Evolutionary conservation across 2,329 filamentous ascomycete species (phyloP), one percentile per base, ranked within the genome.

Genomic region (Talaromyces sp.): DNA sequence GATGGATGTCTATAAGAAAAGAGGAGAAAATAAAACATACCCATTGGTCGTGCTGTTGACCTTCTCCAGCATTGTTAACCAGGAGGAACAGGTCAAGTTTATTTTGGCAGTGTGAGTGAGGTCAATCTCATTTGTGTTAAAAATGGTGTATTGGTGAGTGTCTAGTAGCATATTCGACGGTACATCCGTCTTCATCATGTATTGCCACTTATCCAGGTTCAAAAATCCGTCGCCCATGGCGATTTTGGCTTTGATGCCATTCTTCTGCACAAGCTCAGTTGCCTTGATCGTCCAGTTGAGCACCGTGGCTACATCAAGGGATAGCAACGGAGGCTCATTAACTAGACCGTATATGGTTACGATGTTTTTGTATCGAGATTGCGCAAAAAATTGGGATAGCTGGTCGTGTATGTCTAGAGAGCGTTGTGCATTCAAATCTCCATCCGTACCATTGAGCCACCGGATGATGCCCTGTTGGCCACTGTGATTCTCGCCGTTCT

Each of bases 401-500:
- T 90, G 87, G 72, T 95, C 85, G 78, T 99, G 95, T 44, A 98
- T 83, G 62, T 96, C 92, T 18, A 97, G 84, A 1, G 91, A 91
- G 40, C 94, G 87, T 69, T 96, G 84, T 0, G 83, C 89, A 73
- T 97, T 96, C 14, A 87, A 75, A 1, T 83, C 81, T 10, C 95
- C 94, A 70, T 96, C 82, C 0, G 91, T 89, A n/a, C 95, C 95
- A 69, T 95, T 95, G 44, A 98, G 79, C 95, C 95, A 99, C 30
- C 86, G 83, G 65, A 98, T 94, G 1, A 77, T 64, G 1, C 95
- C 94, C 73, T 90, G 88, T 9, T 87, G 86, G 0, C 95, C 95
- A 68, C 91, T 96, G 75, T 99, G 95, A 69, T 97, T 97, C 94
- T 94, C 98, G 1, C 95, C 95, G 70, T 99, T 99, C 72, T 98